Percentiles rank a stretch among this genome's conserved stretches.
phyloP scores from a whole-genome alignment of 345 rosid genomes.

The Populus deltoides region DNA sequence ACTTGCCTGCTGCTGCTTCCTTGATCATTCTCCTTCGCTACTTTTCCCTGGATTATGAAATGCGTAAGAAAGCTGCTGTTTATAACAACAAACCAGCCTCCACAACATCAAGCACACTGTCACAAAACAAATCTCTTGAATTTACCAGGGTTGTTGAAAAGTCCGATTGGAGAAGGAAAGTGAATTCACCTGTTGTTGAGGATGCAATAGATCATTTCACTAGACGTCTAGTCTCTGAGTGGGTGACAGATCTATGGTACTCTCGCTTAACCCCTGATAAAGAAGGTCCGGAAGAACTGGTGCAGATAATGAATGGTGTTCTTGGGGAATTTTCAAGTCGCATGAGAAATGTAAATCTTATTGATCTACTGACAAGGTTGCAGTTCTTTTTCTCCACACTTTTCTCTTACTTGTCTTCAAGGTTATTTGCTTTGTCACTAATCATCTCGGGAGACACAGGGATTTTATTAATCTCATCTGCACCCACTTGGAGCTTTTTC shows the following conservation, averaged over 20 bases:
- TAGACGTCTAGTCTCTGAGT: conserved; percentile 82
- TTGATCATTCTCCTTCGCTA: conserved; percentile 79
- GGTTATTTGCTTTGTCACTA: conserved; percentile 26
- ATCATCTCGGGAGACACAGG: conserved; percentile 52
- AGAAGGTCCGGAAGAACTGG: conserved; percentile 89
- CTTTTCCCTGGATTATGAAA: conserved; percentile 74
- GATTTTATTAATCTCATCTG: conserved; percentile 74
- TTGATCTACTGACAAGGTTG: conserved; percentile 87
- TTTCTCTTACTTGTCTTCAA: conserved; percentile 1
- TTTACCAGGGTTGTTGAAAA: conserved; percentile 42
- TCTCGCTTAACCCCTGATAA: conserved; percentile 80
- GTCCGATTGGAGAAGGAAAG: conserved; percentile 83
- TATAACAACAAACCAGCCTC: conserved; percentile 57
- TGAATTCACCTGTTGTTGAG: conserved; percentile 86
- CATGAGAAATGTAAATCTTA: conserved; percentile 72
- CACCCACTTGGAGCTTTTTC: conserved; percentile 80
- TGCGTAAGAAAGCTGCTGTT: conserved; percentile 65
- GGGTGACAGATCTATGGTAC: conserved; percentile 95
- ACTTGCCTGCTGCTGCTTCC: conserved; percentile 88
- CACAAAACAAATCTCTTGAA: conserved; percentile 46
- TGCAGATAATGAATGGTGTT: conserved; percentile 64
- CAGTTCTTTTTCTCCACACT: conserved; percentile 14
- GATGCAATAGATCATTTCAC: conserved; percentile 82
- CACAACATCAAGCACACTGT: conserved; percentile 7
- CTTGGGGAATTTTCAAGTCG: conserved; percentile 82